phyloP scores from a whole-genome alignment of 1,284 basidiomycete species.

The Puccinia brachypodii region DNA sequence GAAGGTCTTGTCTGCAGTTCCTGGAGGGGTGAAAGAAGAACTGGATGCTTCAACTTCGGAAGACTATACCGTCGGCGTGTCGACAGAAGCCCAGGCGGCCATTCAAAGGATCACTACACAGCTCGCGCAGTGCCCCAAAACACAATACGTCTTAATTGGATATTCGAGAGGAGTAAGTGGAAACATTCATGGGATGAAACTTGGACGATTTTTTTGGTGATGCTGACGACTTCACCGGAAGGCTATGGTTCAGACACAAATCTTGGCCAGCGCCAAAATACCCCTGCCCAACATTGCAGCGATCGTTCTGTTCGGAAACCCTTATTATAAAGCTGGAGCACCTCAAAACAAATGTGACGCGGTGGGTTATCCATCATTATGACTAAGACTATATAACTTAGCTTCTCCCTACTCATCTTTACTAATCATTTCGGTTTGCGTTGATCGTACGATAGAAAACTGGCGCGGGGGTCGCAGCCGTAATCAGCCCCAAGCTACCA shows the following conservation, averaged over 20 bases:
- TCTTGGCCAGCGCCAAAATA: neutral
- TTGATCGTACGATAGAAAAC: too few species aligned
- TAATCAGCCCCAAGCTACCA: neutral
- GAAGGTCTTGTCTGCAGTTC: neutral
- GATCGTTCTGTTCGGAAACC: constrained; percentile 35
- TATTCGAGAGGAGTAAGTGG: constrained; percentile 29
- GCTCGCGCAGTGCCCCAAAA: neutral
- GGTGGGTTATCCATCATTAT: too few species aligned
- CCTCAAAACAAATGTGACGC: constrained; percentile 30
- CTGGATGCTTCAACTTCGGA: neutral
- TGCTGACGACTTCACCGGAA: neutral
- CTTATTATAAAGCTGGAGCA: constrained; percentile 3
- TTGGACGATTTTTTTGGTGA: neutral
- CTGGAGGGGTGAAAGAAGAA: neutral
- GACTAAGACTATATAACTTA: too few species aligned
- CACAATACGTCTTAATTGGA: constrained; percentile 4
- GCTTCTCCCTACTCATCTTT: neutral
- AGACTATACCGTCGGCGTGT: neutral
- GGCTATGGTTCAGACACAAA: constrained; percentile 30
- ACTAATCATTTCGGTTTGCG: too few species aligned
- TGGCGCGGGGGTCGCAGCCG: neutral
- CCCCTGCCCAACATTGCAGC: neutral
- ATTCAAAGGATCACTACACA: neutral
- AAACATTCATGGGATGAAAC: neutral
- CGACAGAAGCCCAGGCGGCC: neutral